Percentiles rank a stretch among this genome's conserved stretches.
Conservation (phyloP, 1,284 basidiomycete genomes). For the Cryptococcus sp. region DNA sequence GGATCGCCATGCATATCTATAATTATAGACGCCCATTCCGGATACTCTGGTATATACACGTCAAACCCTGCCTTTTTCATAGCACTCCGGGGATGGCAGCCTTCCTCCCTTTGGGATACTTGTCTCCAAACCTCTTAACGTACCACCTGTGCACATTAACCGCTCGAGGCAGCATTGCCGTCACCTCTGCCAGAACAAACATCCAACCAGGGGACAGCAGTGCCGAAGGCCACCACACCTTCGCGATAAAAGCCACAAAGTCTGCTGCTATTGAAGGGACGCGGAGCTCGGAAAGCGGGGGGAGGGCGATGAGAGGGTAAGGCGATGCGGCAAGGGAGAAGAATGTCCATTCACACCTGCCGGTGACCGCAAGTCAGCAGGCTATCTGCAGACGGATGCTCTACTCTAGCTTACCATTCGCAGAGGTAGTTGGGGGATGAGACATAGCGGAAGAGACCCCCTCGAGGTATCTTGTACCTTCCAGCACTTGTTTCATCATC, state of each 20-base stretch:
- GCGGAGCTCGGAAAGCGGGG: slow-evolving; percentile 2
- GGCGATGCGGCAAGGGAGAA: slow-evolving; percentile 62
- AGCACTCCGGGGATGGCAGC: slow-evolving; percentile 58
- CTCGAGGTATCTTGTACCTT: slow-evolving; percentile 74
- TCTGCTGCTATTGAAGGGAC: slow-evolving; percentile 11
- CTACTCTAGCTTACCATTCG: slow-evolving; percentile 58
- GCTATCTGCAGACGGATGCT: not conserved
- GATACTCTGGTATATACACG: not conserved
- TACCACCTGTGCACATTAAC: slow-evolving; percentile 80
- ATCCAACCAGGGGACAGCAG: slow-evolving; percentile 65
- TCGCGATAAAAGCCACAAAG: not conserved
- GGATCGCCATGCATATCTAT: not conserved
- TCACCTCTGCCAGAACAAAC: slow-evolving; percentile 68
- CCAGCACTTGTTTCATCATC: slow-evolving; percentile 42
- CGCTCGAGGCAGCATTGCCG: slow-evolving; percentile 73
- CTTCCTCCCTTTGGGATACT: slow-evolving; percentile 64
- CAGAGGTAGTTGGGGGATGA: slow-evolving; percentile 93
- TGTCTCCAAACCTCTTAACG: slow-evolving; percentile 60
- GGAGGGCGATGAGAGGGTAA: slow-evolving; percentile 51
- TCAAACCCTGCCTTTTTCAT: not conserved
- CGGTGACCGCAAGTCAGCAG: not conserved
- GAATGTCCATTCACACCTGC: slow-evolving; percentile 73
- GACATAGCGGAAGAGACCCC: slow-evolving; percentile 70
- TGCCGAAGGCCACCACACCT: slow-evolving; percentile 20
- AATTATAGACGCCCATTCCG: no score